Evolutionary conservation across 1,284 basidiomycete genomes (phyloP).

Genomic region (Afroboletus lepidellus): DNA sequence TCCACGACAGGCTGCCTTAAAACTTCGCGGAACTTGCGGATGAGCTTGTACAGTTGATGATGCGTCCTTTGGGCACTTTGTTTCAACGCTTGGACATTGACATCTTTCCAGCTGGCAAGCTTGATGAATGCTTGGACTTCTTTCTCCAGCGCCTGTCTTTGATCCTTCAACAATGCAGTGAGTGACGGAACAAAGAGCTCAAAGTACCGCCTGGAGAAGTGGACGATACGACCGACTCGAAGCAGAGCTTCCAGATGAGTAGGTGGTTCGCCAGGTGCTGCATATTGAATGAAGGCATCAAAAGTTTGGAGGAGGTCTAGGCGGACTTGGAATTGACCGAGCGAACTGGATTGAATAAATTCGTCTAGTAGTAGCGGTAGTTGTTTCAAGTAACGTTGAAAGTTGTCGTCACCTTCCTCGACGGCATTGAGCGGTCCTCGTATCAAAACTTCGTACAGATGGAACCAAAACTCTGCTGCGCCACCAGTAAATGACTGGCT

Average conservation of each 20-base stretch:
- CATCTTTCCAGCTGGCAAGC: constrained; percentile 97
- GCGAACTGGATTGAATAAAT: constrained; percentile 75
- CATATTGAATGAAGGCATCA: constrained; percentile 43
- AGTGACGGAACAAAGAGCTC: constrained; percentile 59
- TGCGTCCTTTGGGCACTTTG: constrained; percentile 92
- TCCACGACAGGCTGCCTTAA: constrained; percentile 70
- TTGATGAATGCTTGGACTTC: constrained; percentile 88
- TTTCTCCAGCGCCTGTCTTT: constrained; percentile 72
- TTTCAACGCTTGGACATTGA: constrained; percentile 93
- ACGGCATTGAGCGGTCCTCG: constrained; percentile 59
- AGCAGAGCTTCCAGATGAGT: constrained; percentile 35
- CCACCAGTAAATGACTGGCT: constrained; percentile 56
- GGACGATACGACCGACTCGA: constrained; percentile 64
- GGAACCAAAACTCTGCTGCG: constrained; percentile 90
- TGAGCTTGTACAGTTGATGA: constrained; percentile 86
- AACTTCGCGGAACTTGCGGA: constrained; percentile 90
- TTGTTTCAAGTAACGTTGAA: constrained; percentile 59
- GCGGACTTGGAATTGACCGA: constrained; percentile 81
- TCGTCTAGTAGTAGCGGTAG: constrained; percentile 82
- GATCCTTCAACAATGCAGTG: constrained; percentile 49
- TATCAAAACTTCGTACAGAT: constrained; percentile 80
- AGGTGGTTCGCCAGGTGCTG: constrained; percentile 21
- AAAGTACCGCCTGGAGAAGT: constrained; percentile 69
- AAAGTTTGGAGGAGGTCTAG: constrained; percentile 75
- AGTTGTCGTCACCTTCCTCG: constrained; percentile 35